Evolutionary conservation across 495 filamentous ascomycete genomes (phyloP), one percentile per base, ranked within the genome.

Genomic region (Annulohypoxylon moriforme): DNA sequence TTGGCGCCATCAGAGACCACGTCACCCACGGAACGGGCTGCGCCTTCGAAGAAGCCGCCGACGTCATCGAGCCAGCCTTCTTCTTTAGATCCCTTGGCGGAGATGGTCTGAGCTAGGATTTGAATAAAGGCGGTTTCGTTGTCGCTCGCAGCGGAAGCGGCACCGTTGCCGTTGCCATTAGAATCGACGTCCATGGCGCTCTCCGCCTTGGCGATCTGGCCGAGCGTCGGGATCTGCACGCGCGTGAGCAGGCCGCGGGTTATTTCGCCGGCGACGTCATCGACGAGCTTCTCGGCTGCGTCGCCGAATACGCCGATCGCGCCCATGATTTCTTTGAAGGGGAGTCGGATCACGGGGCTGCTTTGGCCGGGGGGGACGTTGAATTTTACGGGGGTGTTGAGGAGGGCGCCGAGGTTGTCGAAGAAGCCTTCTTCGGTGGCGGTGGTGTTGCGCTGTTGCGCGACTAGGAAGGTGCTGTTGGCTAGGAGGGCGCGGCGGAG

Each of bases 1-100:
- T 55, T 55, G 0, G 50, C 50, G 13, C 50, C 50, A 24, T 55
- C 50, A 2, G 50, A 55, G 0, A 55, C 29, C 9, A 55, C 50
- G n/a, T 55, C 50, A 10, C 50, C 50, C n/a, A 55, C 50, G 4
- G 13, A 18, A 1, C 29, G 14, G 4, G 29, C 27, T 2, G 50
- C 50, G 29, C 16, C 27, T n/a, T 53, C 14, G 50, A 53, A 53
- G 50, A 53, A 53, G 4, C 29, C 50, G 14, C 50, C 50, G 1
- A 53, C 27, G 50, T 55, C 50, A 29, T 64, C 49, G 47, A 64
- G n/a, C 13, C 4, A 18, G 47, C 60, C 47, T 9, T 64, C 60
- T 11, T 53, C 61, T 22, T n/a, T 18, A n/a, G 36, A 24, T 11
- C n/a, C 13, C 3, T 29, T 8, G 13, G 50, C 29, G 14, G 50